Percentiles rank a stretch among this genome's conserved stretches.
Evolutionary conservation across 2,329 filamentous ascomycete species (phyloP).

Genomic region (Curvularia lunata): DNA sequence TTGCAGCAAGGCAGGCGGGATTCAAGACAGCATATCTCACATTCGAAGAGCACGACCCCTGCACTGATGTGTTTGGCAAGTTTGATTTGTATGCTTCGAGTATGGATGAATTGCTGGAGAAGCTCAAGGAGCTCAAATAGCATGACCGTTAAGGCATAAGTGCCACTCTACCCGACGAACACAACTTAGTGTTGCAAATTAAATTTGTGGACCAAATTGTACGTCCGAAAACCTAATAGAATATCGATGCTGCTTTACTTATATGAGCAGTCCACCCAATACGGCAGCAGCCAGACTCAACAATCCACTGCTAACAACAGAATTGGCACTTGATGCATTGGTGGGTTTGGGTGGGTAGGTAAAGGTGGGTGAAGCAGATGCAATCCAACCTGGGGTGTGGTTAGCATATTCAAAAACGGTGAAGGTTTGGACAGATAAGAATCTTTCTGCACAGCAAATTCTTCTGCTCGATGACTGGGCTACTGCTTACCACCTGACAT

Average conservation of each 20-base stretch:
- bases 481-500: not conserved
- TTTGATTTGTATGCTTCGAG: constrained; percentile 35
- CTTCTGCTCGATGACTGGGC: not conserved
- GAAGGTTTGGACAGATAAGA: not conserved
- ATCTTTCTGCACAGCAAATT: not conserved
- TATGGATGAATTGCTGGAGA: constrained; percentile 30
- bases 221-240: no score
- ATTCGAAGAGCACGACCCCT: constrained; percentile 34
- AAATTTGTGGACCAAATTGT: not conserved
- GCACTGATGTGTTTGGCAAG: constrained; percentile 31
- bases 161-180: not conserved
- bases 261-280: constrained; percentile 18
- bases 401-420: not conserved
- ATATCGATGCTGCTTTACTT: not conserved
- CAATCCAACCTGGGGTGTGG: not conserved
- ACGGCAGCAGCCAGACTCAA: constrained; percentile 19
- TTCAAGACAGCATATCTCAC: constrained; percentile 36
- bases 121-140: constrained; percentile 21
- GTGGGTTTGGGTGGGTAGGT: not conserved
- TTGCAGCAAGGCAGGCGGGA: constrained; percentile 28
- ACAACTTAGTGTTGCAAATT: not conserved
- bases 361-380: not conserved
- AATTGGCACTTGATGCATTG: constrained; percentile 14
- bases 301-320: constrained; percentile 17
- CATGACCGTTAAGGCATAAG: not conserved